Conservation (phyloP, 2,329 filamentous ascomycete genomes). For the Phialophora tarda region DNA sequence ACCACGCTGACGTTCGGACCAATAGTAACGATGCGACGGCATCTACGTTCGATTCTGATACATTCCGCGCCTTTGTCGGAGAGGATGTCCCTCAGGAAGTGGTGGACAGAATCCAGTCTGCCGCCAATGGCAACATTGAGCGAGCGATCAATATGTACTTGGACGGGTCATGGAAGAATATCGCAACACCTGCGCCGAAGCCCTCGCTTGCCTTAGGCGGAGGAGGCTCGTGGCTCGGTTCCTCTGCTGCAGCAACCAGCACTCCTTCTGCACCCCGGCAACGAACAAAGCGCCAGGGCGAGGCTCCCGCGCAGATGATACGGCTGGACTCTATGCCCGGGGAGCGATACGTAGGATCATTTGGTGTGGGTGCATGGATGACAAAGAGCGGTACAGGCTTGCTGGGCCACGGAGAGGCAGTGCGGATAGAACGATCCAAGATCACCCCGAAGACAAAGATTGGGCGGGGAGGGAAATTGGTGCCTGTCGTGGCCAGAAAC, state of each 20-base stretch:
- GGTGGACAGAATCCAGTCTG: conserved; percentile 56
- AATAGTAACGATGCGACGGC: conserved; percentile 9
- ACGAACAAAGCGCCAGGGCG: conserved; percentile 1
- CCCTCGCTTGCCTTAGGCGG: conserved; percentile 22
- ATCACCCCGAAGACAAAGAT: conserved; percentile 63
- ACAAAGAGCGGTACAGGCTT: conserved; percentile 79
- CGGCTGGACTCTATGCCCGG: conserved; percentile 55
- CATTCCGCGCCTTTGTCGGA: conserved; percentile 65
- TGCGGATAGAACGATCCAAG: conserved; percentile 85
- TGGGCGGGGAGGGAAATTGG: conserved; percentile 53
- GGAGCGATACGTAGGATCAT: conserved; percentile 82
- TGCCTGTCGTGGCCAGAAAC: conserved; percentile 52
- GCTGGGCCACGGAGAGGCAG: conserved; percentile 78
- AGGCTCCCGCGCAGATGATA: conserved; percentile 33
- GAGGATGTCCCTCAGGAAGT: conserved; percentile 53
- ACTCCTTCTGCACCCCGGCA: neutral
- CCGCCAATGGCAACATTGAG: conserved; percentile 61
- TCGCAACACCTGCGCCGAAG: neutral
- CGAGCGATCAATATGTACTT: conserved; percentile 68
- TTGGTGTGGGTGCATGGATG: conserved; percentile 90
- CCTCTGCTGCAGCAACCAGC: conserved; percentile 7
- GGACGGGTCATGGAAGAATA: conserved; percentile 65
- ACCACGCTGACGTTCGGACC: conserved; percentile 27
- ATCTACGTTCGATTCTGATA: conserved; percentile 58
- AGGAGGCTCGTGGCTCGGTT: conserved; percentile 28